Percentiles rank a stretch among this genome's conserved stretches.
Conservation (phyloP, 2,329 filamentous ascomycete genomes). For the Penicillium sp. region DNA sequence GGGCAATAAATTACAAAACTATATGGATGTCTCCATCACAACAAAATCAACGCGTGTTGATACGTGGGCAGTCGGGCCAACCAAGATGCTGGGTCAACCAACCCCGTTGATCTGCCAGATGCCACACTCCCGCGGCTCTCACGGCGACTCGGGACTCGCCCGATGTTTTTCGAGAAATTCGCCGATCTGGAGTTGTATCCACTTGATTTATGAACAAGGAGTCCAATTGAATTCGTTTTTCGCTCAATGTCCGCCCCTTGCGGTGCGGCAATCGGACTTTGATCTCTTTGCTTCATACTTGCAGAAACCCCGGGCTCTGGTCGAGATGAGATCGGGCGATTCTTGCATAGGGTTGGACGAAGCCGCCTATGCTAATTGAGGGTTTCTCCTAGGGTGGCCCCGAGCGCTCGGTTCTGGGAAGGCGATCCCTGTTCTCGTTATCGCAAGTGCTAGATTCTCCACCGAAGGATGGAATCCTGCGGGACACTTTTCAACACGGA, state of each 20-base stretch:
- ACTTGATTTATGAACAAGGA: slow-evolving; percentile 6
- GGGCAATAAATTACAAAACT: background rate
- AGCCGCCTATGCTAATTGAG: background rate
- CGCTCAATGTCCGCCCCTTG: slow-evolving; percentile 14
- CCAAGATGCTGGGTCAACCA: background rate
- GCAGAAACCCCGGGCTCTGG: background rate
- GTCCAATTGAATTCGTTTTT: slow-evolving; percentile 6
- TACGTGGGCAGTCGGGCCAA: background rate
- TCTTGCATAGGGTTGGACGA: background rate
- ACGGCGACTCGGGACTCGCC: background rate
- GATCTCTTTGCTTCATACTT: background rate
- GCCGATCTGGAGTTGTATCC: slow-evolving; percentile 7
- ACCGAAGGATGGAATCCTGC: background rate
- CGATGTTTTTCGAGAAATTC: slow-evolving; percentile 6
- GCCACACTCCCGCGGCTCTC: background rate
- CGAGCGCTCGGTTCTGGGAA: slow-evolving; percentile 7
- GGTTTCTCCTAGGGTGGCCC: slow-evolving; percentile 5
- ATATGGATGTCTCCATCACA: background rate
- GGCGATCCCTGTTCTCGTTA: slow-evolving; percentile 2
- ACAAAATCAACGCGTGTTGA: background rate
- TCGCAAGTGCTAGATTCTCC: background rate
- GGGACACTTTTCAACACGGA: background rate
- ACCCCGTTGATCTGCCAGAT: slow-evolving; percentile 2
- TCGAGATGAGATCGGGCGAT: slow-evolving; percentile 2
- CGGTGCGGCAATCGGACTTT: slow-evolving; percentile 4